Conservation (phyloP, 2,329 filamentous ascomycete genomes). For the Nemania bipapillata region DNA sequence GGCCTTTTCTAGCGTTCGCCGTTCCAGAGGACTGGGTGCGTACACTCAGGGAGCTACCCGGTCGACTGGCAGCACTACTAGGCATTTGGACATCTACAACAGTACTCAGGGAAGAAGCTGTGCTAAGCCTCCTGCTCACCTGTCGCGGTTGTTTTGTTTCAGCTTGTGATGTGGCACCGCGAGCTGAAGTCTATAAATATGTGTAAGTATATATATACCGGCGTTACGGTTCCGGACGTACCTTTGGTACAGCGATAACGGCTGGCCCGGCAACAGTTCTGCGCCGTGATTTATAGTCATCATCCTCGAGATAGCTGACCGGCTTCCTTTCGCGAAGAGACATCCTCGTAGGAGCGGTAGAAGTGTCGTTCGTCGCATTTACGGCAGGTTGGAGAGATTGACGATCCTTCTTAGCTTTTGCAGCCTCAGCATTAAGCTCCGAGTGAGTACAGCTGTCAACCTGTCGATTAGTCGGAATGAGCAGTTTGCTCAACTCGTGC, state of each 20-base stretch:
- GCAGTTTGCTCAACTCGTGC: constrained; percentile 80
- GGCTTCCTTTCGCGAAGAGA: constrained; percentile 77
- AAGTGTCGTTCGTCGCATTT: constrained; percentile 47
- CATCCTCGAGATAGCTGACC: constrained; percentile 64
- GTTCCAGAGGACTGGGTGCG: constrained; percentile 53
- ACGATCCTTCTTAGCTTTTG: constrained; percentile 71
- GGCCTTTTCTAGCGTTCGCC: constrained; percentile 69
- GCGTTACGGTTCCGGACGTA: constrained; percentile 41
- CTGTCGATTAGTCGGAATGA: constrained; percentile 80
- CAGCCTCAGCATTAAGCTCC: constrained; percentile 78
- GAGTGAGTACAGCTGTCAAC: constrained; percentile 80
- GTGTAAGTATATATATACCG: constrained; percentile 34
- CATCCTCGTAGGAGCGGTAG: constrained; percentile 68
- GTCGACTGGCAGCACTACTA: constrained; percentile 45
- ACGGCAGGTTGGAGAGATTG: constrained; percentile 63
- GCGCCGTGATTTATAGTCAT: constrained; percentile 64
- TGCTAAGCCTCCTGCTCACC: constrained; percentile 62
- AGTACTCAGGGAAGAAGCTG: constrained; percentile 55
- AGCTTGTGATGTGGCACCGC: constrained; percentile 50
- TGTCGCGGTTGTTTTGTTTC: constrained; percentile 49
- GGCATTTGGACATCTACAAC: constrained; percentile 39
- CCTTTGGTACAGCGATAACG: constrained; percentile 60
- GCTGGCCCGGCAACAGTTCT: constrained; percentile 69
- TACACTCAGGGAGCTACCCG: constrained; percentile 58
- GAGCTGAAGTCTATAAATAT: constrained; percentile 50